These are phyloP conservation scores for Babesia ovis DNA, from an alignment of 169 alveolate species.

Conservation along the genomic window DNA sequence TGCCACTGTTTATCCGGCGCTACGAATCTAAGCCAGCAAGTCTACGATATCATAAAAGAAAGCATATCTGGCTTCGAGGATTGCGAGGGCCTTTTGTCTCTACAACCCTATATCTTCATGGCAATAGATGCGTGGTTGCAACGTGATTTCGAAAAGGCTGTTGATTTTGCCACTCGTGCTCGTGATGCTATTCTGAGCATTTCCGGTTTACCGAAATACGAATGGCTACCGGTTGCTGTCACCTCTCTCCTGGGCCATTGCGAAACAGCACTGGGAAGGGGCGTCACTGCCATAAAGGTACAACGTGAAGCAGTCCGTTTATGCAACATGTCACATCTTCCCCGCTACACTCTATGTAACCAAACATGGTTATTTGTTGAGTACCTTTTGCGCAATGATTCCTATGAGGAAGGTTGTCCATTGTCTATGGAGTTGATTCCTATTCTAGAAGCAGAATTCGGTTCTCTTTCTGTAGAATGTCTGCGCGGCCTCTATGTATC, in stretches of 20 bases:
- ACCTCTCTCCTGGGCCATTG: constrained; percentile 50
- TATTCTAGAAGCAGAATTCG: constrained; percentile 44
- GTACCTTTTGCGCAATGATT: constrained; percentile 51
- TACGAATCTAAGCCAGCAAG: background rate
- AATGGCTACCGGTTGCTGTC: constrained; percentile 58
- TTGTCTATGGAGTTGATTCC: constrained; percentile 52
- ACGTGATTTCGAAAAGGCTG: constrained; percentile 26
- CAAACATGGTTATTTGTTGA: constrained; percentile 61
- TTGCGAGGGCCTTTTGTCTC: constrained; percentile 46
- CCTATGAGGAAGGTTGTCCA: constrained; percentile 34
- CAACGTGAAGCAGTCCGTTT: constrained; percentile 47
- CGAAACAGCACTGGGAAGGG: constrained; percentile 15
- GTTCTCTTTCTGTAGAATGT: constrained; percentile 51
- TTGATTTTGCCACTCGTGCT: constrained; percentile 10
- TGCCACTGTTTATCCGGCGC: constrained; percentile 43
- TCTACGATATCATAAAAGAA: background rate
- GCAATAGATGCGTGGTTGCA: constrained; percentile 36
- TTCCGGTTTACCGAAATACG: constrained; percentile 36
- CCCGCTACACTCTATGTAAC: constrained; percentile 48
- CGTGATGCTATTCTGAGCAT: constrained; percentile 29
- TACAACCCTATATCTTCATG: constrained; percentile 26
- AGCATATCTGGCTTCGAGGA: constrained; percentile 25
- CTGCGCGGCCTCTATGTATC: constrained; percentile 50
- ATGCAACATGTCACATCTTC: constrained; percentile 48
- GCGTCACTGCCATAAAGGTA: constrained; percentile 24